Base-by-base conservation (phyloP, 768 basidiomycete genomes). In the Gymnopilus dilepis region DNA sequence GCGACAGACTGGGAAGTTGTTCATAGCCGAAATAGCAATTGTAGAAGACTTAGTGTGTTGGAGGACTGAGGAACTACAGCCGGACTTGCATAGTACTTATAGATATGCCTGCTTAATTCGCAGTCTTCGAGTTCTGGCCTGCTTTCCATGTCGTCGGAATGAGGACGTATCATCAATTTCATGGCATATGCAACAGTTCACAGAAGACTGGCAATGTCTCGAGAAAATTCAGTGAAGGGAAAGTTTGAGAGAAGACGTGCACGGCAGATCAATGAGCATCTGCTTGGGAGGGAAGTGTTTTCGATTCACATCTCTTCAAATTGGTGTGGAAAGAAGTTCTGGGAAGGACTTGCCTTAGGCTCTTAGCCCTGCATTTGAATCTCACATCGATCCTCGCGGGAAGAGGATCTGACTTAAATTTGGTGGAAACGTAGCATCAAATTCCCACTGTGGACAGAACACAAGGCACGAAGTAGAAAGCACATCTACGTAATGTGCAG, bases 11-110 rank as follows among this genome's bases (percentile, higher is more conserved):
- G 84, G 83, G 72, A 83, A 86, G 62, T 78, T 80, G 80, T 89
- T 90, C 88, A 89, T 89, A 87, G 85, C 83, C 86, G 83, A 84
- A 86, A 86, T 83, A 86, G 80, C 73, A 64, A 66, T 70, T 60
- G 59, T 61, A 61, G 21, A n/a, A 21, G 56, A 63, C 61, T 56
- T 64, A 38, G 61, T 56, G 64, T 58, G 53, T 53, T 38, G 43
- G 65, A 63, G 66, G 50, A 57, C 56, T 64, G 68, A 47, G 58
- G 58, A 21, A 37, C 58, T 21, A 40, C 22, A 8, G 34, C 37
- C 33, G 43, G 56, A 56, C 21, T 40, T 26, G 21, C 24, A 42
- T 17, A 17, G 51, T 62, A 58, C 60, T 65, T 65, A 63, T 66
- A 66, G 30, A 50, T n/a, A 28, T n/a, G 31, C 28, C 47, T 2